phyloP scores from a whole-genome alignment of 202 grass and related monocot genomes.

The Zoysia matrella region DNA sequence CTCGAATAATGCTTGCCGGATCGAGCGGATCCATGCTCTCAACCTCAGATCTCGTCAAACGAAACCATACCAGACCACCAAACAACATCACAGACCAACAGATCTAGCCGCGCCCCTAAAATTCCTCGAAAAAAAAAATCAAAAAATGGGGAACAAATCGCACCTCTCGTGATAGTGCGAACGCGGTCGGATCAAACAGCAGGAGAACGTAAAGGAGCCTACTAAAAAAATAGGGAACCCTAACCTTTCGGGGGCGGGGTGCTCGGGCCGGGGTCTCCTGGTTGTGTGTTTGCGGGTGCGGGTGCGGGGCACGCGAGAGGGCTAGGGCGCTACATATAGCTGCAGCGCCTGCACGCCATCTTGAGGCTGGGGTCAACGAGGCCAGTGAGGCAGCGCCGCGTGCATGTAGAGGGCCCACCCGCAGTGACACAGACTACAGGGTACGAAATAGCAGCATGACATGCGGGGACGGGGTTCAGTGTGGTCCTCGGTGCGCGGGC shows the following conservation, averaged over 20 bases:
- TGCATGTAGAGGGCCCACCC: too few relatives aligned
- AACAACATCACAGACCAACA: not conserved
- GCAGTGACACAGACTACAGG: too few relatives aligned
- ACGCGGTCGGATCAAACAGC: not conserved
- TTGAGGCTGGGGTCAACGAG: too few relatives aligned
- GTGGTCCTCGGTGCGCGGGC: too few relatives aligned
- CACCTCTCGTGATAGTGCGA: not conserved
- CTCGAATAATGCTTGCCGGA: not conserved
- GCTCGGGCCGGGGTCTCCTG: too few relatives aligned
- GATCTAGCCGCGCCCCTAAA: not conserved
- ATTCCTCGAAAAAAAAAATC: not conserved
- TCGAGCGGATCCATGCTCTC: not conserved
- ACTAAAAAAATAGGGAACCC: not conserved
- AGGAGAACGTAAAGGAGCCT: not conserved
- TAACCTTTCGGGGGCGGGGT: not conserved
- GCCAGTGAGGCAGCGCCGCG: too few relatives aligned
- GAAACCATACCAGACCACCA: not conserved
- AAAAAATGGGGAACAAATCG: not conserved
- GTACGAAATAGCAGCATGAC: too few relatives aligned
- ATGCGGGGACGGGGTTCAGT: too few relatives aligned
- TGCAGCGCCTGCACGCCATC: too few relatives aligned
- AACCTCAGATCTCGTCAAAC: not conserved
- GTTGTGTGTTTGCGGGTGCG: too few relatives aligned
- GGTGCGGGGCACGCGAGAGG: too few relatives aligned
- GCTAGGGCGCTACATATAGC: too few relatives aligned